Evolutionary conservation across 1,284 basidiomycete genomes (phyloP).

Genomic region (Cutaneotrichosporon cavernicola): DNA sequence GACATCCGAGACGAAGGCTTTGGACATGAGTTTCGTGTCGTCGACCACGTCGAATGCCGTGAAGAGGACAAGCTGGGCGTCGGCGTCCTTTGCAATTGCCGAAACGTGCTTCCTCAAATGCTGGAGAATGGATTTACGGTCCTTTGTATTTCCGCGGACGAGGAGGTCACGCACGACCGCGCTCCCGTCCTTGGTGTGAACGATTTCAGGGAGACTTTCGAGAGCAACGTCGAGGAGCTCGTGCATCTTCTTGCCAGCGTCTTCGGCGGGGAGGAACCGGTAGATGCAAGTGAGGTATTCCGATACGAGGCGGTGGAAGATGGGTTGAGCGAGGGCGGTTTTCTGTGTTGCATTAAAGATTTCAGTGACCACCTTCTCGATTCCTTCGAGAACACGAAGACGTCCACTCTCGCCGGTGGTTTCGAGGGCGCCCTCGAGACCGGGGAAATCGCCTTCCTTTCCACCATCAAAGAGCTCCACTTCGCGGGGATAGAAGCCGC

Average conservation of each 20-base stretch:
- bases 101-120: slow-evolving; percentile 79
- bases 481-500: slow-evolving; percentile 86
- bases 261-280: slow-evolving; percentile 44
- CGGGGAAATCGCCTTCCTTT: slow-evolving; percentile 53
- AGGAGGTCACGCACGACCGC: slow-evolving; percentile 79
- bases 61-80: slow-evolving; percentile 82
- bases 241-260: slow-evolving; percentile 52
- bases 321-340: slow-evolving; percentile 74
- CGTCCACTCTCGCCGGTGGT: slow-evolving; percentile 64
- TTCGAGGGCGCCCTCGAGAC: slow-evolving; percentile 66
- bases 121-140: slow-evolving; percentile 84
- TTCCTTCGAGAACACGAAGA: slow-evolving; percentile 64
- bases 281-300: slow-evolving; percentile 53
- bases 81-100: slow-evolving; percentile 78
- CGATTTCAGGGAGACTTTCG: slow-evolving; percentile 81
- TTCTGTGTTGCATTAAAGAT: slow-evolving; percentile 91
- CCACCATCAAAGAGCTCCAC: slow-evolving; percentile 72
- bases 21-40: slow-evolving; percentile 80
- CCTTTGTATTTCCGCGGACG: slow-evolving; percentile 76
- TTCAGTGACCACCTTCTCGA: slow-evolving; percentile 71
- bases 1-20: slow-evolving; percentile 65
- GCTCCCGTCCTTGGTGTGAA: slow-evolving; percentile 85
- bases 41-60: slow-evolving; percentile 82
- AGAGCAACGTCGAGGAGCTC: slow-evolving; percentile 59
- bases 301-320: slow-evolving; percentile 69